Percentiles rank a stretch among this genome's conserved stretches.
Conservation (phyloP, 2,329 filamentous ascomycete genomes). For the Neurospora sp. region DNA sequence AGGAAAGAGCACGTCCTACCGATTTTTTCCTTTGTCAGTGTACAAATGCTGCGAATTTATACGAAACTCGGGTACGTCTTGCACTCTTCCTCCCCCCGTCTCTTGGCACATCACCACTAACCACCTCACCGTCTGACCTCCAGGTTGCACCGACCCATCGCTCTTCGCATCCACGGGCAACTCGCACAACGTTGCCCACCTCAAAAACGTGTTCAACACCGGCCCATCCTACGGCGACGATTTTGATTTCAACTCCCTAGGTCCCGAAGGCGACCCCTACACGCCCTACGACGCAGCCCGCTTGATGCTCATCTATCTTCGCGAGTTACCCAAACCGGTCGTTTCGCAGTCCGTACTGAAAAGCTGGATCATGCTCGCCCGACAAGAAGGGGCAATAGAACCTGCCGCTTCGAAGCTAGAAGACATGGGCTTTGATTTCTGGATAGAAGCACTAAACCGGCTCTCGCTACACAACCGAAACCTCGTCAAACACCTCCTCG, state of each 20-base stretch:
- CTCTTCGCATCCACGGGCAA: constrained; percentile 14
- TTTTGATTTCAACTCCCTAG: constrained; percentile 10
- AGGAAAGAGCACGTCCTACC: constrained; percentile 14
- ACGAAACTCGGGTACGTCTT: constrained; percentile 7
- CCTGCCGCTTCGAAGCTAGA: constrained; percentile 10
- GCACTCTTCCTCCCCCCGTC: not conserved
- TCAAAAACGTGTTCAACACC: constrained; percentile 14
- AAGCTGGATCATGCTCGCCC: constrained; percentile 16
- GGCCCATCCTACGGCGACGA: constrained; percentile 13
- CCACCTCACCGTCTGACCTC: not conserved
- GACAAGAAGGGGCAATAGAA: constrained; percentile 17
- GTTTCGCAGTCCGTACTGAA: constrained; percentile 13
- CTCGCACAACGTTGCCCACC: constrained; percentile 11
- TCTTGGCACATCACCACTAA: not conserved
- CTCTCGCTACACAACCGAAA: constrained; percentile 15
- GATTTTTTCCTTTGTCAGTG: constrained; percentile 13
- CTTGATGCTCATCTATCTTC: constrained; percentile 15
- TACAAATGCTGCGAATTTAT: constrained; percentile 20
- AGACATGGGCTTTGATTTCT: constrained; percentile 19
- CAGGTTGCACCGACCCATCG: constrained; percentile 8
- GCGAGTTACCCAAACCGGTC: constrained; percentile 15
- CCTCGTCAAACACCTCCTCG: constrained; percentile 16
- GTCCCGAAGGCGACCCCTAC: constrained; percentile 10
- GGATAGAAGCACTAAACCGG: constrained; percentile 18
- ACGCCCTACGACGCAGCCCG: constrained; percentile 15